Conservation (phyloP, 2,329 filamentous ascomycete genomes). For the Colletotrichum graminicola region DNA sequence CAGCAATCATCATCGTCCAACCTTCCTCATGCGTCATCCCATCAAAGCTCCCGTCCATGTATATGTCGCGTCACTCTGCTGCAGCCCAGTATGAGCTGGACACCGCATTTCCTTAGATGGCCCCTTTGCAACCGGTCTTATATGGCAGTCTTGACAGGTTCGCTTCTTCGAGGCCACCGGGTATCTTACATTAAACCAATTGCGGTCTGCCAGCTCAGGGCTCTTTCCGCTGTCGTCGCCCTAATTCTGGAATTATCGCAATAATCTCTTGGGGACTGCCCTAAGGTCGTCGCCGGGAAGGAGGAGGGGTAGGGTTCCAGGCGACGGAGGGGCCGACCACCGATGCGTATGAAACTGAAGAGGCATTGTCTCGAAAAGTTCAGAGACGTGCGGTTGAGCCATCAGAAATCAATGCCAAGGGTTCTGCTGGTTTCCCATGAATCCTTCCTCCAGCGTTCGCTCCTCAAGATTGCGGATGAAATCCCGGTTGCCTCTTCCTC, state of each 20-base stretch:
- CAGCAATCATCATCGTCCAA: background rate
- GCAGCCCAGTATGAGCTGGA: slow-evolving; percentile 7
- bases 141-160: slow-evolving; percentile 18
- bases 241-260: background rate
- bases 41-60: slow-evolving; percentile 30
- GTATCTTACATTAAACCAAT: slow-evolving; percentile 33
- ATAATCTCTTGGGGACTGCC: background rate
- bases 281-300: background rate
- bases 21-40: slow-evolving; percentile 25
- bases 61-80: slow-evolving; percentile 11
- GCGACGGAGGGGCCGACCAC: background rate
- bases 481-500: slow-evolving; percentile 77
- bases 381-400: background rate
- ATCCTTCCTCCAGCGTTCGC: slow-evolving; percentile 92
- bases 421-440: slow-evolving; percentile 74
- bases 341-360: background rate
- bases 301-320: background rate
- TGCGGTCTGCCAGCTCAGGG: slow-evolving; percentile 10
- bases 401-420: slow-evolving; percentile 73
- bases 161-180: slow-evolving; percentile 22
- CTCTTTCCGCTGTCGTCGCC: background rate
- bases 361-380: background rate
- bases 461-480: slow-evolving; percentile 97
- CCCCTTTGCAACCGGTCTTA: slow-evolving; percentile 20
- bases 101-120: slow-evolving; percentile 14